phyloP scores from a whole-genome alignment of 2,329 filamentous ascomycete genomes.

The Kalmusia sp. region DNA sequence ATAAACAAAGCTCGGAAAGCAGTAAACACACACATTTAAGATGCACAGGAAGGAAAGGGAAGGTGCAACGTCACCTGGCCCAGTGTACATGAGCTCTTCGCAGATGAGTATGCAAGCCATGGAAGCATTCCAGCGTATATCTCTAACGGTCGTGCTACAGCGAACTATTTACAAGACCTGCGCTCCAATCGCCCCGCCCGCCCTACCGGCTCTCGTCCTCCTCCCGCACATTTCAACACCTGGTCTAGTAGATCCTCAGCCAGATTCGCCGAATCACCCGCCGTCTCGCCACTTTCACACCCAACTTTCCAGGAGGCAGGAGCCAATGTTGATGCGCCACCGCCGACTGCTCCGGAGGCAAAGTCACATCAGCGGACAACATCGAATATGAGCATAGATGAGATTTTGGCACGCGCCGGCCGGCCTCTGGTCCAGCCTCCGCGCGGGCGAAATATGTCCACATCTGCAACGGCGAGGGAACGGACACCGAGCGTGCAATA shows the following conservation, averaged over 20 bases:
- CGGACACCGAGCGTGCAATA: conserved; percentile 69
- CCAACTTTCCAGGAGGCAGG: conserved; percentile 32
- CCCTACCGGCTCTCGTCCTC: conserved; percentile 74
- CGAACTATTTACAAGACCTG: conserved; percentile 73
- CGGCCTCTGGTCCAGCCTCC: conserved; percentile 45
- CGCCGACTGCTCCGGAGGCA: conserved; percentile 25
- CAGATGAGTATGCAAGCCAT: conserved; percentile 46
- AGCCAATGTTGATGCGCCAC: conserved; percentile 27
- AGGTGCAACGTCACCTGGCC: conserved; percentile 43
- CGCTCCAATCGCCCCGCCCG: conserved; percentile 71
- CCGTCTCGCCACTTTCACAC: conserved; percentile 29
- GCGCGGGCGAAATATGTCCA: conserved; percentile 50
- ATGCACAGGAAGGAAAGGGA: conserved; percentile 48
- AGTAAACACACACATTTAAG: conserved; percentile 29
- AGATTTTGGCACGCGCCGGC: conserved; percentile 32
- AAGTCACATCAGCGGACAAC: conserved; percentile 39
- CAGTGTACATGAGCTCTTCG: conserved; percentile 44
- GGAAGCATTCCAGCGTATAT: conserved; percentile 13
- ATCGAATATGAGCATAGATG: conserved; percentile 37
- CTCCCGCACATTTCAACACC: conserved; percentile 57
- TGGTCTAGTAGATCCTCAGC: conserved; percentile 39
- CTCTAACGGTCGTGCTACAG: conserved; percentile 53
- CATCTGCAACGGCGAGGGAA: conserved; percentile 40
- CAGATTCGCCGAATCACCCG: conserved; percentile 33
- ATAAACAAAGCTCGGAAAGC: conserved; percentile 21